Evolutionary conservation across 768 basidiomycete species (phyloP), one percentile per base, ranked within the genome.

Genomic region (Hemileccinum rubropunctum): DNA sequence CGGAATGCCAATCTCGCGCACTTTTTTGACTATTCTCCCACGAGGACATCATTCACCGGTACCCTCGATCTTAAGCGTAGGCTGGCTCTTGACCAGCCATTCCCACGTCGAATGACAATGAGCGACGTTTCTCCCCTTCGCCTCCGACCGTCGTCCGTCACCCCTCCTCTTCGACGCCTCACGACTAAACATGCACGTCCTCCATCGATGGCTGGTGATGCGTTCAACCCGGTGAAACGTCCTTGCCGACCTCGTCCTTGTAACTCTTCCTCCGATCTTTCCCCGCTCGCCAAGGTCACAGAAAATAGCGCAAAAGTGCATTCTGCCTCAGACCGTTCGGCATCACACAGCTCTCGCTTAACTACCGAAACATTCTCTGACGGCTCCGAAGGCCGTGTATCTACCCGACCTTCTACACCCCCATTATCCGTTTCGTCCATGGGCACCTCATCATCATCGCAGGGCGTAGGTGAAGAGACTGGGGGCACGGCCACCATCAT

Each of bases 401-500:
- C 57, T 51, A 58, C 58, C n/a, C 65, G 65, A 51, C 54, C 65
- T 45, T 50, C 63, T 15, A 67, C 65, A 33, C 65, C 65, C 9
- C 65, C 63, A 35, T 43, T 67, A 39, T 67, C 65, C 8, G 42
- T 67, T 41, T 41, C 63, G 34, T 65, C 64, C 11, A 60, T 52
- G 32, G 38, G 47, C 21, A 58, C 66, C 34, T 64, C 58, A 10
- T 59, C 62, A 42, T 59, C 62, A 40, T 61, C 58, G 46, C 58
- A 58, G 48, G 55, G 58, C 14, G 27, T 36, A n/a, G 40, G 49
- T 49, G 54, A 56, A 45, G 61, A 56, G 18, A 37, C 48, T 8
- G 58, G 55, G 5, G 71, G 72, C 30, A 61, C 59, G 38, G 74
- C 72, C 34, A 74, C 66, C 7, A 74, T 74, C 28, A 73, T 69